These are phyloP conservation scores for Stagonosporopsis rhizophila DNA, from an alignment of 2,329 filamentous ascomycete genomes.

Conservation along the genomic window DNA sequence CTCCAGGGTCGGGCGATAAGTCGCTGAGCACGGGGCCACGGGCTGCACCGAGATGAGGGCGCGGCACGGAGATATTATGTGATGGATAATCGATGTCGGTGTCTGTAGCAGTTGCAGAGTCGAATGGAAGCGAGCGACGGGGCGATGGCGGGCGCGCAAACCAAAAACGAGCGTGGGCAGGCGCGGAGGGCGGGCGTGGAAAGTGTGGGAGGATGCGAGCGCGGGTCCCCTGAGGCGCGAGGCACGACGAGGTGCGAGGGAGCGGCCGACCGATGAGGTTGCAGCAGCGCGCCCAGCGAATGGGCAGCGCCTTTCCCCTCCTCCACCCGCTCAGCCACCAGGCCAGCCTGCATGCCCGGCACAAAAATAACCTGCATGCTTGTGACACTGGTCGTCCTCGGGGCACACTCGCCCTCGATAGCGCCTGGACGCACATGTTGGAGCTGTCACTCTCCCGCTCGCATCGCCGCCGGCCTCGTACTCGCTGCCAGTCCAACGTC, in stretches of 20 bases:
- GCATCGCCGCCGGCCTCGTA: neutral
- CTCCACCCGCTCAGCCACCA: conserved; percentile 28
- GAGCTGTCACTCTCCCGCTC: conserved; percentile 15
- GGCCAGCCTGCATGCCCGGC: conserved; percentile 25
- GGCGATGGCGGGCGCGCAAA: conserved; percentile 4
- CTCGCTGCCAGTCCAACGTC: conserved; percentile 12
- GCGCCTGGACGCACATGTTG: conserved; percentile 17
- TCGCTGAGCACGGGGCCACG: conserved; percentile 22
- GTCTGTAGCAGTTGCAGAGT: neutral
- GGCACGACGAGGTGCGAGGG: conserved; percentile 11
- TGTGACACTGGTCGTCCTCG: conserved; percentile 32
- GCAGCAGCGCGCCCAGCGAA: conserved; percentile 14
- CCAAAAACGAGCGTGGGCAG: conserved; percentile 18
- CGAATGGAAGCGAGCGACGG: conserved; percentile 12
- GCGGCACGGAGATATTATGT: conserved; percentile 20
- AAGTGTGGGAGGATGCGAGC: conserved; percentile 2
- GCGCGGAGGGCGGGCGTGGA: conserved; percentile 6
- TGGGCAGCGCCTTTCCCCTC: conserved; percentile 14
- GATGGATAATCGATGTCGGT: conserved; percentile 13
- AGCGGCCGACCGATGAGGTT: conserved; percentile 16
- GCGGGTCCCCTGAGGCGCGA: conserved; percentile 15
- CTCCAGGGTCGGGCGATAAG: conserved; percentile 13
- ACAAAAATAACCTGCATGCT: conserved; percentile 38
- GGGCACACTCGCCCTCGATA: conserved; percentile 22
- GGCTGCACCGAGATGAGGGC: conserved; percentile 19